Base-by-base conservation (phyloP, 2,329 filamentous ascomycete genomes). In the Fusarium burgessii region DNA sequence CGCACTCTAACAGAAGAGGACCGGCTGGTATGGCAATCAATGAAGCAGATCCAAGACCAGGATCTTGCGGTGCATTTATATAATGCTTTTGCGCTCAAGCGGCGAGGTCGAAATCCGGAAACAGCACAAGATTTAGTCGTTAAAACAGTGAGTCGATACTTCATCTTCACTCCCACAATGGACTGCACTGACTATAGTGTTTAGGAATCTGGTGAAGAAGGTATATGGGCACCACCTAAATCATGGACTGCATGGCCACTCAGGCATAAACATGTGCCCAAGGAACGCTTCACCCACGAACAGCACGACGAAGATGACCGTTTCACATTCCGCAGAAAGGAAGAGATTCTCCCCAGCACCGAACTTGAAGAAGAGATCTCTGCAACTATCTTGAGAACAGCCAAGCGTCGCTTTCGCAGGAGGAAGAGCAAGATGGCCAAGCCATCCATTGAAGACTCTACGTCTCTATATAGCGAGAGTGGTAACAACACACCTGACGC, bases 181-280 rank as follows among this genome's bases (percentile, higher is more conserved):
- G 10, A 32, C 5, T 12, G 5, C 14, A 8, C 32, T 72, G 12
- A 72, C 17, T 10, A 6, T 5, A 20, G 6, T 10, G 32, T 35
- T 76, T 41, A 81, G 80, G 76, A 75, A 20, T 71, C 76, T 45
- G 76, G 77, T 7, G 70, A 77, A 36, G 68, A 81, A 10, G 71
- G 59, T 5, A 72, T 81, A 46, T 90, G 88, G 85, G 79, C 78
- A 7, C 87, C 87, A 4, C 84, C 88, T 1, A 88, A 87, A 63
- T 71, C 78, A 7, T 98, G 95, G 95, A 93, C 93, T 20, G 92
- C 94, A 1, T 98, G 95, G 95, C 95, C 95, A 7, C 79, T 97
- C 76, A 85, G 85, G 23, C 84, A 87, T 7, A 81, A 84, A 11
- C 81, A 86, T 29, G 89, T 96, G 11, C 93, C 92, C 3, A 81